Evolutionary conservation across 352 stramenopile species (phyloP), one percentile per base, ranked within the genome.

Genomic region (Phytophthora pseudosyringae): DNA sequence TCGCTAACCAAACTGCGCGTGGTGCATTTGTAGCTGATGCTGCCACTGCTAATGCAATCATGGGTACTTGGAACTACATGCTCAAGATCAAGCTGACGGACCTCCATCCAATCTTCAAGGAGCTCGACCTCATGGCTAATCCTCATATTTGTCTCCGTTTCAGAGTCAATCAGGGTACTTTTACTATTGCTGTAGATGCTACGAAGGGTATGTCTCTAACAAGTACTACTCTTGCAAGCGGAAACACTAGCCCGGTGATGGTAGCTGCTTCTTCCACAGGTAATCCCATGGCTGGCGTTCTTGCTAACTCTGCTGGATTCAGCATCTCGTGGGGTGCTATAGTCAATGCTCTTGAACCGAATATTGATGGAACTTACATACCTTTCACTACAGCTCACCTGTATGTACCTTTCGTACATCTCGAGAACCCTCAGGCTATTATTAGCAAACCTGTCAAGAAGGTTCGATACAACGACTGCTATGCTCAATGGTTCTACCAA

Each of bases 111-210:
- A 49, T 59, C n/a, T 59, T 59, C 29, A 41, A 43, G 13, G 51
- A 59, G 15, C 51, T 59, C 5, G 38, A 59, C 7, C 7, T 47
- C 2, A 58, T 58, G 21, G 50, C 50, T 21, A 48, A 58, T 9
- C 36, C 50, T 41, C 52, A 62, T 3, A 62, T 62, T 4, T 11
- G 44, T 1, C 43, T 62, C 0, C 54, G 54, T 15, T 62, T 54
- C 43, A 28, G 54, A 0, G 32, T 62, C 3, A 54, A 62, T 40
- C 54, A 62, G 15, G 54, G 32, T 16, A 48, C 41, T 15, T 39
- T 43, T 15, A 5, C 9, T 16, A 9, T 62, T 41, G 43, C 31
- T 40, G n/a, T 54, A 2, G 25, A 40, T 48, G 6, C 18, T 1
- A 0, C 7, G 0, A 47, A 39, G 2, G 15, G 32, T 11, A 41